Conservation (phyloP, 208 protist genomes). For the Jaenimonas drosophilae region DNA sequence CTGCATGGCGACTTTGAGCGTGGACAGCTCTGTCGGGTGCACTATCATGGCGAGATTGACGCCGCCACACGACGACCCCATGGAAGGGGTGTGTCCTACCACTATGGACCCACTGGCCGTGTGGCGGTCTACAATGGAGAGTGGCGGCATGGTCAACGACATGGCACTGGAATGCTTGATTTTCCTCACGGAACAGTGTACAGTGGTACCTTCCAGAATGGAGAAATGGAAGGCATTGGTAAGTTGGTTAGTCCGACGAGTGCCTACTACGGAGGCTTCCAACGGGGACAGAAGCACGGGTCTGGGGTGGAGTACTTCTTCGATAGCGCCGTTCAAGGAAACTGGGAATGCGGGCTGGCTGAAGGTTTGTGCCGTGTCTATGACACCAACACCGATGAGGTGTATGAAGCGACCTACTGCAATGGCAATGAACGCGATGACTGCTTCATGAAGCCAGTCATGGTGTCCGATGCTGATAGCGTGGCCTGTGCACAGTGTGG, state of each 20-base stretch:
- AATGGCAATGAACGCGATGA: constrained; percentile 79
- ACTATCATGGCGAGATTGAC: constrained; percentile 73
- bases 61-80: constrained; percentile 29
- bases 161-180: constrained; percentile 65
- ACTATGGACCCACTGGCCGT: constrained; percentile 3
- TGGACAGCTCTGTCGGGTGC: constrained; percentile 19
- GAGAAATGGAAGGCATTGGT: constrained; percentile 44
- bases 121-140: constrained; percentile 73
- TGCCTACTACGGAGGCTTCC: constrained; percentile 68
- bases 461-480: constrained; percentile 56
- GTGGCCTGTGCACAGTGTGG: constrained; percentile 67
- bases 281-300: constrained; percentile 46
- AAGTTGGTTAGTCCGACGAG: constrained; percentile 39
- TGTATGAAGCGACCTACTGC: constrained; percentile 68
- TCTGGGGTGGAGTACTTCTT: constrained; percentile 45
- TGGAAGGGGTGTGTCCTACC: constrained; percentile 41
- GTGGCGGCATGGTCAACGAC: constrained; percentile 56
- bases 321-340: constrained; percentile 31
- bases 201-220: constrained; percentile 56
- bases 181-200: constrained; percentile 30
- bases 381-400: constrained; percentile 26
- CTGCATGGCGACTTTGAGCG: constrained; percentile 47
- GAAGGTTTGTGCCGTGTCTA: constrained; percentile 50
- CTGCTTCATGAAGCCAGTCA: constrained; percentile 57
- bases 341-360: constrained; percentile 33